A percentile compares a stretch with the other conserved stretches of the same genome.
Conservation (phyloP, 1,284 basidiomycete species). For the Malassezia furfur region DNA sequence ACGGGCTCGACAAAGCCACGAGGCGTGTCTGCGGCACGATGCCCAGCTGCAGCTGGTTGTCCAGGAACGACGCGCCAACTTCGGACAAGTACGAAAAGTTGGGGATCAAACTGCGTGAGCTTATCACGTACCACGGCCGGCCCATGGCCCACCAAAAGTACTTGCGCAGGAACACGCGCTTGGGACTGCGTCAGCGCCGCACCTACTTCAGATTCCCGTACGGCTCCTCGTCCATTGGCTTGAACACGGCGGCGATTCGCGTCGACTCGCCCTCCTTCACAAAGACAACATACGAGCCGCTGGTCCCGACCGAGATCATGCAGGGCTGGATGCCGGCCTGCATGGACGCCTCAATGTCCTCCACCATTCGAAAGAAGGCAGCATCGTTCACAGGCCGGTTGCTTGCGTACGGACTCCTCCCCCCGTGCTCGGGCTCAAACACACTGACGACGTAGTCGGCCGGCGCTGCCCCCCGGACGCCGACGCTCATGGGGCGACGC, state of each 20-base stretch:
- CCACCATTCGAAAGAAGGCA: conserved; percentile 24
- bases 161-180: conserved; percentile 42
- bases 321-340: conserved; percentile 32
- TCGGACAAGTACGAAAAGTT: conserved; percentile 53
- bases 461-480: neutral
- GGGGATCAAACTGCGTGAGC: conserved; percentile 36
- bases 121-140: conserved; percentile 28
- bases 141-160: conserved; percentile 49
- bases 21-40: conserved; percentile 80
- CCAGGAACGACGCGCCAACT: conserved; percentile 76
- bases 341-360: conserved; percentile 33
- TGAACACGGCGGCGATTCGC: conserved; percentile 40
- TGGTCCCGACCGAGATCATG: conserved; percentile 43
- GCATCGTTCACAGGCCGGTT: conserved; percentile 1
- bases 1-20: conserved; percentile 61
- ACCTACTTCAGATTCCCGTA: conserved; percentile 46
- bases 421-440: conserved; percentile 13
- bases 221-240: conserved; percentile 46
- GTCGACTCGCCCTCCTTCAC: conserved; percentile 9
- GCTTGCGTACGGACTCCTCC: neutral
- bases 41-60: conserved; percentile 62
- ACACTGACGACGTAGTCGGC: conserved; percentile 18
- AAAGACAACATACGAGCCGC: conserved; percentile 43
- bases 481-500: neutral
- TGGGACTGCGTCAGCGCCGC: conserved; percentile 26